Conservation (phyloP, 1,284 basidiomycete species). For the Laetiporus sulphureus region DNA sequence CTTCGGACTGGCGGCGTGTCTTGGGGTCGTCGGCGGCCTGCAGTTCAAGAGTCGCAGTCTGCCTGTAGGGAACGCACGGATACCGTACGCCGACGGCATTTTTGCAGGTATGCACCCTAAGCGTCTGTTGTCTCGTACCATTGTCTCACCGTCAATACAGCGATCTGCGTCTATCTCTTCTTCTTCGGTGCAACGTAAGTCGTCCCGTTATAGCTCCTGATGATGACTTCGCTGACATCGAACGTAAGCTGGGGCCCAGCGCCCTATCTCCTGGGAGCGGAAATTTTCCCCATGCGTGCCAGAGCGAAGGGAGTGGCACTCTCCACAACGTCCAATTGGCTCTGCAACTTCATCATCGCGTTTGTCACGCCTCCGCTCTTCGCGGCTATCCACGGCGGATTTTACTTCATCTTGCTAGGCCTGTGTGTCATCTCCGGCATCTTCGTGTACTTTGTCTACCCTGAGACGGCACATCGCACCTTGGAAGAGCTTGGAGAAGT, state of each 20-base stretch:
- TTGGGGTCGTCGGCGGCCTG: slow-evolving; percentile 38
- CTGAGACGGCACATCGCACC: slow-evolving; percentile 36
- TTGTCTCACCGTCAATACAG: slow-evolving; percentile 2
- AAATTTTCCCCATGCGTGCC: slow-evolving; percentile 63
- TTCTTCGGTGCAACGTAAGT: slow-evolving; percentile 41
- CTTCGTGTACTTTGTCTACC: slow-evolving; percentile 41
- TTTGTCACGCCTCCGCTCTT: slow-evolving; percentile 49
- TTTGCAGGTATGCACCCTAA: slow-evolving; percentile 37
- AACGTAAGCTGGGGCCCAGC: slow-evolving; percentile 49
- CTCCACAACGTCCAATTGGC: slow-evolving; percentile 53
- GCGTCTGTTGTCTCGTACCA: background rate
- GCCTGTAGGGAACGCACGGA: slow-evolving; percentile 27
- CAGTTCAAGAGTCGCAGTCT: slow-evolving; percentile 36
- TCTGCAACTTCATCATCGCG: slow-evolving; percentile 49
- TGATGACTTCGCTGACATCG: background rate
- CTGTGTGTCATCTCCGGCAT: slow-evolving; percentile 38
- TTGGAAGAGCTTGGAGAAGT: slow-evolving; percentile 44
- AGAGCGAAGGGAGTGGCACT: slow-evolving; percentile 64
- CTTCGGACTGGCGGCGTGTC: slow-evolving; percentile 31
- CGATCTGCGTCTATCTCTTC: slow-evolving; percentile 20
- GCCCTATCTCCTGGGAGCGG: slow-evolving; percentile 53
- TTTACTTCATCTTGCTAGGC: slow-evolving; percentile 44
- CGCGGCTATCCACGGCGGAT: slow-evolving; percentile 34
- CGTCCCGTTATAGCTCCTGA: background rate
- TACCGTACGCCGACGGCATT: slow-evolving; percentile 38